Base-by-base conservation (phyloP, 352 stramenopile genomes). In the Aphanomyces stellatus region DNA sequence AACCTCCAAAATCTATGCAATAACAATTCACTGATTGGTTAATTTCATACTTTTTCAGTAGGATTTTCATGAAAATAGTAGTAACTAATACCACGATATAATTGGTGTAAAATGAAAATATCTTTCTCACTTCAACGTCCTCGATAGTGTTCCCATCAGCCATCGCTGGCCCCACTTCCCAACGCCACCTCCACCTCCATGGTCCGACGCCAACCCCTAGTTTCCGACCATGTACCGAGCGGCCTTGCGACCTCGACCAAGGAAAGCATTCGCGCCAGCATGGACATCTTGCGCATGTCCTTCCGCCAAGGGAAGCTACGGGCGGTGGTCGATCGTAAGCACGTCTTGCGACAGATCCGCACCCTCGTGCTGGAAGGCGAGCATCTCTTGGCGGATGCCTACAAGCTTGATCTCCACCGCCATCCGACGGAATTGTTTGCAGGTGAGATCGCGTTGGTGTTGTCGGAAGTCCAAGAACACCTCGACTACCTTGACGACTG, bases 351-450 rank as follows among this genome's bases (percentile, higher is more conserved):
- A n/a, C 73, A 81, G 61, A 70, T 93, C 22, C 71, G 82, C 33
- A 67, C 42, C n/a, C 56, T 91, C 13, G 60, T 91, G 48, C 69
- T 51, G 17, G 77, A 93, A 55, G 82, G 80, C 53, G 69, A 78
- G 64, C 35, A 73, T 19, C 19, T 59, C 5, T 69, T 91, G 27
- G 74, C 76, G 35, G 80, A 82, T 31, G 82, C 81, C 22, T 57
- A 87, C 41, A 84, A 72, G 77, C 76, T 79, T 43, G 82, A 90
- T 55, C 69, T 94, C 46, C 78, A 88, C 73, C 87, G 88, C 56
- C 80, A 90, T 69, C 77, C 82, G 51, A 68, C 72, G 67, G 88
- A 96, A 78, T 53, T 78, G 25, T 82, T 78, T 35, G 42, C 71
- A 37, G 80, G 66, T 28, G 87, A 95, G 53, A 51, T 90, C 13